phyloP scores from a whole-genome alignment of 164 flowering plant genomes.

The Saururus chinensis region DNA sequence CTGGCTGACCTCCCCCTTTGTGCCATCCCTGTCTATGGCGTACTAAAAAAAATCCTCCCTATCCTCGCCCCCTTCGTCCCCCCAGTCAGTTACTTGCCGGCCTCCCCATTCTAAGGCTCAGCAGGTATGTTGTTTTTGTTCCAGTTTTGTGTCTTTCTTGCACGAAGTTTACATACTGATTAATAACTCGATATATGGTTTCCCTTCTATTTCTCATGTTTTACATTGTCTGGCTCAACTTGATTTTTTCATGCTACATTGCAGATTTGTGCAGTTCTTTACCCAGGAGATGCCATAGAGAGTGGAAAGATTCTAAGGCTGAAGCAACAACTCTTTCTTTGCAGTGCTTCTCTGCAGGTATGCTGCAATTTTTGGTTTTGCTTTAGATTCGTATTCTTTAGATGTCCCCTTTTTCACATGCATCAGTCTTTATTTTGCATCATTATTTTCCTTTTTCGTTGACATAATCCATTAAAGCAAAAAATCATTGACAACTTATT shows the following conservation, averaged over 20 bases:
- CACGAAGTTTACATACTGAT: not conserved
- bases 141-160: not conserved
- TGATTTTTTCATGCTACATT: slow-evolving; percentile 1
- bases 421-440: not conserved
- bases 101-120: slow-evolving; percentile 84
- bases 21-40: no score
- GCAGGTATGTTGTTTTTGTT: slow-evolving; percentile 41
- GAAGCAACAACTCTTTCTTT: slow-evolving; percentile 92
- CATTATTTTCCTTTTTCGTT: no score
- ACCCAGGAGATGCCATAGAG: slow-evolving; percentile 97
- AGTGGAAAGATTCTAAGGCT: slow-evolving; percentile 75
- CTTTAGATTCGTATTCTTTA: not conserved
- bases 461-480: no score
- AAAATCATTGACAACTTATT: no score
- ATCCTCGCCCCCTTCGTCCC: no score
- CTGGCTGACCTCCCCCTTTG: no score
- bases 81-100: no score
- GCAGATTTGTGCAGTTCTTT: slow-evolving; percentile 95
- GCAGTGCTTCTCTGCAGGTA: slow-evolving; percentile 99
- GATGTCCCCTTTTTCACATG: not conserved
- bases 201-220: not conserved
- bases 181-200: no score
- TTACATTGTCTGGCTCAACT: not conserved
- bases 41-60: no score
- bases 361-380: not conserved